Evolutionary conservation across 2,329 filamentous ascomycete species (phyloP).

Genomic region (Aspergillus glaucus): DNA sequence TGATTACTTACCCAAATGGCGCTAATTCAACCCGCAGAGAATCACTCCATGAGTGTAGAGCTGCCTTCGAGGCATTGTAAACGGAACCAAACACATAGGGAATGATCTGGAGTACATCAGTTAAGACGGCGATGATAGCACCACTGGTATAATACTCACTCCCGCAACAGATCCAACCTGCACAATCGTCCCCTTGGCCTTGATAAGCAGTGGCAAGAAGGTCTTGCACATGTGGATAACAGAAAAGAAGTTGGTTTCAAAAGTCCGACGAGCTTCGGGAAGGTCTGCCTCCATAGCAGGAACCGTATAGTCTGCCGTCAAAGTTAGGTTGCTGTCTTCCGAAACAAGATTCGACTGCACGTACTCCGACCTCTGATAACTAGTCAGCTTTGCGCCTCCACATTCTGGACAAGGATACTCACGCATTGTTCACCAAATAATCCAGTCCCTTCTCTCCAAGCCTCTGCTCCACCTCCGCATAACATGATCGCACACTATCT

Average conservation of each 20-base stretch:
- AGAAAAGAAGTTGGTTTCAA: conserved; percentile 52
- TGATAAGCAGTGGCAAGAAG: conserved; percentile 50
- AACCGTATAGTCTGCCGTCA: conserved; percentile 47
- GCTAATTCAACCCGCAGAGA: conserved; percentile 53
- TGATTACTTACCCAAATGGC: conserved; percentile 37
- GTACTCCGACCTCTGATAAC: conserved; percentile 24
- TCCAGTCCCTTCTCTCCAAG: conserved; percentile 47
- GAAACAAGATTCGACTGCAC: conserved; percentile 3
- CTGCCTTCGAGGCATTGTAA: conserved; percentile 57
- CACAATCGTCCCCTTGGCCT: conserved; percentile 40
- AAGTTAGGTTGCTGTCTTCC: neutral
- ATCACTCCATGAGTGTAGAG: conserved; percentile 53
- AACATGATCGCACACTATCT: conserved; percentile 45
- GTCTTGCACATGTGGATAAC: conserved; percentile 54
- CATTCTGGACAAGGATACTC: conserved; percentile 9
- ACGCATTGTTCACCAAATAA: conserved; percentile 55
- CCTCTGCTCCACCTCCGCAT: conserved; percentile 40
- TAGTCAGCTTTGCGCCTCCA: conserved; percentile 5
- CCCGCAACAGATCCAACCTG: conserved; percentile 42
- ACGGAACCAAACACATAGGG: conserved; percentile 41
- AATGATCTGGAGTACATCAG: conserved; percentile 24
- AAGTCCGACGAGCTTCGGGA: conserved; percentile 40
- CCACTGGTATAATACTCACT: conserved; percentile 13
- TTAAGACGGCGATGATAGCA: neutral
- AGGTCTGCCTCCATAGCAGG: conserved; percentile 52